phyloP scores from a whole-genome alignment of 169 alveolate species.

The Blepharisma undulans region DNA sequence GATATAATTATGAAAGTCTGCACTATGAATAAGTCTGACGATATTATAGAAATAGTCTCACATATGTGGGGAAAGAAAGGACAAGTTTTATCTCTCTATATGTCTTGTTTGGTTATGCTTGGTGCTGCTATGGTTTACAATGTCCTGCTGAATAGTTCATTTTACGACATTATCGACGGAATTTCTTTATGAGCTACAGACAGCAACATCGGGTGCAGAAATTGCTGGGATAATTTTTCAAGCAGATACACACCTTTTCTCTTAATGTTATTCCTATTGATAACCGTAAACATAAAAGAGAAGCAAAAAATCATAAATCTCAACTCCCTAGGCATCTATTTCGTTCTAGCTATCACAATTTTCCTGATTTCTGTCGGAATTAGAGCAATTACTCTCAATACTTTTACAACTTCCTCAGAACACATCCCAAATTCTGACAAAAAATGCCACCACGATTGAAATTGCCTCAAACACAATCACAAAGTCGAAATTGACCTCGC shows the following conservation, averaged over 20 bases:
- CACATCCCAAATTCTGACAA: neutral
- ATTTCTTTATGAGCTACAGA: neutral
- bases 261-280: neutral
- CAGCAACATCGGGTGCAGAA: neutral
- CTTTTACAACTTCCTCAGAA: constrained; percentile 46
- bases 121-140: constrained; percentile 37
- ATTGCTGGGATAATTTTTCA: constrained; percentile 25
- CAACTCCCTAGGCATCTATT: constrained; percentile 69
- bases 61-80: constrained; percentile 34
- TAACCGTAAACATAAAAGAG: constrained; percentile 48
- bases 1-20: neutral
- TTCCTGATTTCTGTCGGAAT: constrained; percentile 74
- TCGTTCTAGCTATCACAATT: constrained; percentile 53
- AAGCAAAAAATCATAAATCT: constrained; percentile 56
- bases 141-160: constrained; percentile 32
- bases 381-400: constrained; percentile 48
- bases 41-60: neutral
- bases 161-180: constrained; percentile 13
- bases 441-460: constrained; percentile 11
- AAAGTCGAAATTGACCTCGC: constrained; percentile 42
- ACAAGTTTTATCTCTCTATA: neutral
- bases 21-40: neutral
- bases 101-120: constrained; percentile 16
- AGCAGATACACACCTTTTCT: constrained; percentile 21
- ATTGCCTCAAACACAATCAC: constrained; percentile 10